Evolutionary conservation across 208 protist species (phyloP), one percentile per base, ranked within the genome.

Genomic region (Tritrichomonas foetus): DNA sequence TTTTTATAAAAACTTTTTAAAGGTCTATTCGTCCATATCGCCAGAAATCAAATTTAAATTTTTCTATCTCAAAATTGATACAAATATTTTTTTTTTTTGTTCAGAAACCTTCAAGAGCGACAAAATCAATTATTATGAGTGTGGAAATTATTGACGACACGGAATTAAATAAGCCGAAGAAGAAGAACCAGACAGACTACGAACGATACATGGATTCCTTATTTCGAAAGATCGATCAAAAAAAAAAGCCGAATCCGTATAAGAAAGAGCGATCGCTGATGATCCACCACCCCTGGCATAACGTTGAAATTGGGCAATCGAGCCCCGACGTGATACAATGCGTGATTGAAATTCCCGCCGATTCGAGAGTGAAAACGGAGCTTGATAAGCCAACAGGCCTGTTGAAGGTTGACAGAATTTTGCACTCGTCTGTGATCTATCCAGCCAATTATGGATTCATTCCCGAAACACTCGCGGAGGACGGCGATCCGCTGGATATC

Each of bases 401-500:
- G 47, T 41, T 82, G 20, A 82, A 82, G 41, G 74, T 82, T 30
- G 74, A 82, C 41, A 47, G 74, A 50, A 82, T 82, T 50, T 20
- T 82, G 13, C 74, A 82, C 41, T 82, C 74, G 1, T 82, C 74
- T 20, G 74, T 82, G 3, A 50, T 82, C 41, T 82, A 82, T 53
- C 74, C 74, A 50, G 74, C 74, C 50, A 82, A 82, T 41, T 82
- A 82, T 36, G 74, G 74, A n/a, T 82, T 82, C 41, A 82, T 82
- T 44, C 74, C 74, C 47, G 74, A 82, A 82, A 82, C 74, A 50
- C 33, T 82, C 25, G 74, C 41, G 22, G 74, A 82, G n/a, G 41
- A 82, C 50, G 41, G 27, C 9, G 74, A 50, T 36, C 74, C 74
- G 22, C 41, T 82, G 3, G 74, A 82, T 82, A 82, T 82, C n/a